Conservation (phyloP, 164 flowering plant genomes). For the Stephania cephalantha region DNA sequence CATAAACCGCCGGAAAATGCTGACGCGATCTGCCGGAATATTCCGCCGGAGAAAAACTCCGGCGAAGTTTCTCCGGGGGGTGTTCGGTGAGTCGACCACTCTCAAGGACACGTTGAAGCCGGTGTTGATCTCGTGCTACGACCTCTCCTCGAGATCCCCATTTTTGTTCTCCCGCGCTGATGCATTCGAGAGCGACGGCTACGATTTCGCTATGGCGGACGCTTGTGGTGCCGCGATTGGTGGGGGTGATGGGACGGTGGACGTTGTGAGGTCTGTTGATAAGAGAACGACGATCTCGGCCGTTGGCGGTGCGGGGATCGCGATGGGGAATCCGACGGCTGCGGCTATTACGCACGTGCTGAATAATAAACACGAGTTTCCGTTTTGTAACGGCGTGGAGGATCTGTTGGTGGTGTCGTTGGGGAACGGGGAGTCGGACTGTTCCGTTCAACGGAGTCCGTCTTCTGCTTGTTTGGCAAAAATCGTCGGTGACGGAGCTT, state of each 20-base stretch:
- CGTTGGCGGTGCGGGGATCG: conserved; percentile 42
- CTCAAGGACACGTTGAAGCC: conserved; percentile 56
- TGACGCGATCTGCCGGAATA: conserved; percentile 19
- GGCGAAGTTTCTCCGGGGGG: conserved; percentile 22
- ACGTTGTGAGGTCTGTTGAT: conserved; percentile 40
- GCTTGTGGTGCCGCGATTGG: conserved; percentile 50
- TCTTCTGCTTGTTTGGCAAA: conserved; percentile 23
- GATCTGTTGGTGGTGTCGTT: conserved; percentile 50
- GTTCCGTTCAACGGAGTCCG: conserved; percentile 13
- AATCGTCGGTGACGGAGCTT: conserved; percentile 56
- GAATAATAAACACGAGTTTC: conserved; percentile 66
- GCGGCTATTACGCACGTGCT: conserved; percentile 68
- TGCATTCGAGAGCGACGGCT: conserved; percentile 56
- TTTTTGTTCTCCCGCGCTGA: conserved; percentile 69
- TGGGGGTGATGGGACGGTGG: conserved; percentile 31
- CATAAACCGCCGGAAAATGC: conserved; percentile 21
- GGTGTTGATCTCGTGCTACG: conserved; percentile 58
- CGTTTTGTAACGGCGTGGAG: conserved; percentile 46
- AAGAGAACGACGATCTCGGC: conserved; percentile 37
- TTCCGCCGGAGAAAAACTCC: conserved; percentile 26
- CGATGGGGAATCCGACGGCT: conserved; percentile 69
- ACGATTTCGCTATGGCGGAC: conserved; percentile 50
- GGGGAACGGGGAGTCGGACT: conserved; percentile 46
- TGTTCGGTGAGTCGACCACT: conserved; percentile 36
- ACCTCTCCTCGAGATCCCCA: conserved; percentile 42